Evolutionary conservation across 2,329 filamentous ascomycete species (phyloP).

Genomic region (Eurotiales sp.): DNA sequence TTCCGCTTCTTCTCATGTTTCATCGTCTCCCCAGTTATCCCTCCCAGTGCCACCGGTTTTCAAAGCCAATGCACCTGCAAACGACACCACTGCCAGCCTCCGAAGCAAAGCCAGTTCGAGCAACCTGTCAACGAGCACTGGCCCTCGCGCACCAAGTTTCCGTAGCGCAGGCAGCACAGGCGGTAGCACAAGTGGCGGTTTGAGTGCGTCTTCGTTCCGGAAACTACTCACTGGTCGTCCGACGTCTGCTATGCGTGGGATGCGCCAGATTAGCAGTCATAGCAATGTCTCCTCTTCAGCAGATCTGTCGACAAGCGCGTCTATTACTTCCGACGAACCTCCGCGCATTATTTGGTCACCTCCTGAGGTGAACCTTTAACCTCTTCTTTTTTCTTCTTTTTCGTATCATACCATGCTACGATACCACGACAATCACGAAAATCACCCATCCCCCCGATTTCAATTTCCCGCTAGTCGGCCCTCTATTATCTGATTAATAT

Average conservation of each 20-base stretch:
- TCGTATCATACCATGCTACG: not conserved
- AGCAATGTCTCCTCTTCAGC: conserved; percentile 26
- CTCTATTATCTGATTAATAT: not conserved
- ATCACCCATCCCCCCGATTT: too few species aligned
- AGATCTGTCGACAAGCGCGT: conserved; percentile 23
- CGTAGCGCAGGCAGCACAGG: conserved; percentile 30
- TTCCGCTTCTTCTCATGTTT: not conserved
- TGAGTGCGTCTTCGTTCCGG: conserved; percentile 33
- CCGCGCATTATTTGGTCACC: conserved; percentile 37
- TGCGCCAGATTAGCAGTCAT: conserved; percentile 10
- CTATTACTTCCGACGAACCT: conserved; percentile 28
- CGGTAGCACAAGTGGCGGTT: conserved; percentile 16
- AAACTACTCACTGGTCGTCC: conserved; percentile 31
- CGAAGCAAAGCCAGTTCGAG: conserved; percentile 37
- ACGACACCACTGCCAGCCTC: conserved; percentile 22
- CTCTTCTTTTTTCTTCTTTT: not conserved
- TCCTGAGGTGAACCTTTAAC: conserved; percentile 31
- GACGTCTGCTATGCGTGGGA: conserved; percentile 15
- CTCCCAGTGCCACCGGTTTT: not conserved
- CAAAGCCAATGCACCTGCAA: not conserved
- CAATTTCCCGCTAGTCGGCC: not conserved
- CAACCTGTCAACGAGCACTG: conserved; percentile 31
- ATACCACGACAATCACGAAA: not conserved
- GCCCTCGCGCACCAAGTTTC: conserved; percentile 26
- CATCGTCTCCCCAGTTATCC: conserved; percentile 6